Evolutionary conservation across 176 grass and related monocot species (phyloP).

Genomic region (Paspalum vaginatum): DNA sequence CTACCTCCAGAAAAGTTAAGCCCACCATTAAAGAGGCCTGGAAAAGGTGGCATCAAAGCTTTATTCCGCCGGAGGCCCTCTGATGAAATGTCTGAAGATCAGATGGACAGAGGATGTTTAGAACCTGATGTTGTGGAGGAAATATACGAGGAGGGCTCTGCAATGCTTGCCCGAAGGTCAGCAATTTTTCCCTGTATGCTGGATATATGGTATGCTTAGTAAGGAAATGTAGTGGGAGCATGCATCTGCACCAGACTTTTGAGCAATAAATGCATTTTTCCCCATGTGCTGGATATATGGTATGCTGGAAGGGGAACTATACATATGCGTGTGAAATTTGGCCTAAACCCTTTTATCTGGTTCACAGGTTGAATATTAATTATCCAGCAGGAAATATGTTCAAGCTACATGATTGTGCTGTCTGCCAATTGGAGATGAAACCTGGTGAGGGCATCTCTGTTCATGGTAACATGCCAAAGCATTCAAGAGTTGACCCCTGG

Average conservation of each 20-base stretch:
- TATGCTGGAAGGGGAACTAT: conserved; percentile 5
- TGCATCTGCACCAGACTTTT: neutral
- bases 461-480: conserved; percentile 53
- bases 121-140: conserved; percentile 85
- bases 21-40: conserved; percentile 75
- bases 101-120: conserved; percentile 66
- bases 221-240: conserved; percentile 20
- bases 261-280: conserved; percentile 1
- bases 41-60: conserved; percentile 74
- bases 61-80: conserved; percentile 73
- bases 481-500: conserved; percentile 63
- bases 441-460: conserved; percentile 86
- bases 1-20: conserved; percentile 80
- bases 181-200: conserved; percentile 15
- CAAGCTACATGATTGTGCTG: conserved; percentile 76
- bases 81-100: conserved; percentile 69
- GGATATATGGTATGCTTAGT: conserved; percentile 1
- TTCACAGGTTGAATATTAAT: conserved; percentile 69
- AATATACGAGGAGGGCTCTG: conserved; percentile 74
- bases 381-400: conserved; percentile 67
- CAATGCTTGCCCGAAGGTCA: conserved; percentile 70
- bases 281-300: neutral
- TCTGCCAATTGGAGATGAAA: conserved; percentile 92
- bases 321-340: conserved; percentile 26
- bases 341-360: conserved; percentile 33